Conservation (phyloP, 2,329 filamentous ascomycete species). For the Hypoxylon sp. region DNA sequence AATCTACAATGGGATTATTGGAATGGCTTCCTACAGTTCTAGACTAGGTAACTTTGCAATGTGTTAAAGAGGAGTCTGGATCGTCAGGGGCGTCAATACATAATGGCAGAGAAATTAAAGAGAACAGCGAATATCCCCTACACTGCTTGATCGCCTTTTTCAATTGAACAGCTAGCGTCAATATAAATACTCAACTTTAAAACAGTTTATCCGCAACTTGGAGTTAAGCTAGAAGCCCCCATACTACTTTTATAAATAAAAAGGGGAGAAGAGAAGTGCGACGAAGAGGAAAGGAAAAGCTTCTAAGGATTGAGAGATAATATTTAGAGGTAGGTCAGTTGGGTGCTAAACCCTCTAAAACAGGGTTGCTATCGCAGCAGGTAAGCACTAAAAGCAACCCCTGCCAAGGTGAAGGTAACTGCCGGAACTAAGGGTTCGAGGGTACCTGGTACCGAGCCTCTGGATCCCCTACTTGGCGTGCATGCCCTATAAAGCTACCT, state of each 20-base stretch:
- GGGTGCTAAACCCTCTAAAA: too few species aligned
- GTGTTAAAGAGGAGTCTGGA: too few species aligned
- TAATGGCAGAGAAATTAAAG: too few species aligned
- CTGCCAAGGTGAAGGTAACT: too few species aligned
- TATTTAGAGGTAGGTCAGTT: too few species aligned
- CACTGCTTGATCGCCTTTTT: not conserved
- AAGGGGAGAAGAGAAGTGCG: not conserved
- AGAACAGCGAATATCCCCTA: too few species aligned
- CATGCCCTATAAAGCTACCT: too few species aligned
- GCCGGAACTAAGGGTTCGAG: not conserved
- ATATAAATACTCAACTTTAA: not conserved
- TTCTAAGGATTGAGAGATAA: not conserved
- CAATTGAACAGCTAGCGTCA: not conserved
- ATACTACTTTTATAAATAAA: not conserved
- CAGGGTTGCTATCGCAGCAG: too few species aligned
- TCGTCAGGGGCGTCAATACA: too few species aligned
- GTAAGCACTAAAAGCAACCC: too few species aligned
- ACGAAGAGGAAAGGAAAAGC: not conserved
- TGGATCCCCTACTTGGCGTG: not conserved
- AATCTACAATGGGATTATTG: not conserved
- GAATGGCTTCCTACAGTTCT: not conserved
- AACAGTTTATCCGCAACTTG: not conserved
- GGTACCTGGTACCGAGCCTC: not conserved
- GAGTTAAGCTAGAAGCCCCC: not conserved
- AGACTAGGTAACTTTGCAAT: not conserved